Evolutionary conservation across 352 stramenopile genomes (phyloP), one percentile per base, ranked within the genome.

Genomic region (Globisporangium solare): DNA sequence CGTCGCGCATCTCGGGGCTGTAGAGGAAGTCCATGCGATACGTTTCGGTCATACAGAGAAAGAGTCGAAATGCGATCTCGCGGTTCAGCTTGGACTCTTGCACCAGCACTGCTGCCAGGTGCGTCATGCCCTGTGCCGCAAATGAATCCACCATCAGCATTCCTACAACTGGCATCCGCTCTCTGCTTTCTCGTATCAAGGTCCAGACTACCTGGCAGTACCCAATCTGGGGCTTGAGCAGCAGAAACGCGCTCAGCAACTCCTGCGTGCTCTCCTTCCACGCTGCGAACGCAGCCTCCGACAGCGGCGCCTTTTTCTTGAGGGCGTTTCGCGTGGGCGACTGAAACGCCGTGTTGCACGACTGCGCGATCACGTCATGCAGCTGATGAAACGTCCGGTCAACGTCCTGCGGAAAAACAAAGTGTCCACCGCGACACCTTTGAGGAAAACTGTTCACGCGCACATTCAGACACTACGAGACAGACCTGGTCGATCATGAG

Each of bases 21-120:
- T 80, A 83, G 17, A 83, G 52, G 37, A 71, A 47, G 43, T 83
- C 70, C 58, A 83, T 60, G 27, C 72, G 68, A 61, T 78, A 83
- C 37, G 71, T 75, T 51, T 83, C 73, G 17, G 70, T 78, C n/a
- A 83, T 62, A 15, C 58, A 65, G n/a, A 83, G 27, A 42, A 79
- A 79, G 39, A 83, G 50, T 3, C 68, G 68, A 43, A 83, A 79
- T 5, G 73, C 73, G 12, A 65, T 71, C 41, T 79, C 73, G 43
- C 70, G 75, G 27, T 70, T 79, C 40, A 78, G 64, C 43, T 83
- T 83, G 13, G 62, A 70, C 39, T 83, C 73, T 52, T 79, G 66
- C 10, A 67, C 61, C 2, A 83, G 58, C 51, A 74, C 50, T 6
- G 70, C 70, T 15, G 66, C 70, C 13, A 83, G 52, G 41, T 71